Evolutionary conservation across 805 yeast genomes (phyloP).

Genomic region (Kluyveromyces starmeri): DNA sequence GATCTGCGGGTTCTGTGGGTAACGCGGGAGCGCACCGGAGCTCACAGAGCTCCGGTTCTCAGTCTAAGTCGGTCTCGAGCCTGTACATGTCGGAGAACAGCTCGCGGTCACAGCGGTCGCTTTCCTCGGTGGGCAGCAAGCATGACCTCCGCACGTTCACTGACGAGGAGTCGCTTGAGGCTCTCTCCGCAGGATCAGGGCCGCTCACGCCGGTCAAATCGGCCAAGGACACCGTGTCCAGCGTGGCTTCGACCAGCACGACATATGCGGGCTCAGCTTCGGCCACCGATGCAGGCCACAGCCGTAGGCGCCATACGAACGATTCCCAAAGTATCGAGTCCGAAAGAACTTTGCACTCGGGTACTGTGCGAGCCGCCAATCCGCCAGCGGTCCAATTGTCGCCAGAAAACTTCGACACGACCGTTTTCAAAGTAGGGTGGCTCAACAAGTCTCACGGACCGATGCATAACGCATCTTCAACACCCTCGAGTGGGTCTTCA

Average conservation of each 20-base stretch:
- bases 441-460: conserved; percentile 39
- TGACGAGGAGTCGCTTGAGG: conserved; percentile 1
- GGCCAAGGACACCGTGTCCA: not conserved
- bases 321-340: not conserved
- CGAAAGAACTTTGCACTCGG: not conserved
- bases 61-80: conserved; percentile 1
- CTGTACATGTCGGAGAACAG: not conserved
- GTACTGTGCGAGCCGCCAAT: too few species aligned
- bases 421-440: conserved; percentile 49
- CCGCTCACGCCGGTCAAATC: not conserved
- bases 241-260: not conserved
- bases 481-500: conserved; percentile 4
- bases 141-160: conserved; percentile 3
- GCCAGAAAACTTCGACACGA: conserved; percentile 31
- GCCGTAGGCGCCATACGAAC: not conserved
- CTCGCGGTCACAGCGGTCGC: conserved; percentile 2
- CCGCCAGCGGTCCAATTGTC: not conserved
- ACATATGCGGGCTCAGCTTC: not conserved
- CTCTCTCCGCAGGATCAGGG: not conserved
- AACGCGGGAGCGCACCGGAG: not conserved
- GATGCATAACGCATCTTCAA: conserved; percentile 4
- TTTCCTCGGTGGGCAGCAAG: conserved; percentile 3
- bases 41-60: not conserved
- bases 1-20: not conserved
- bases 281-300: not conserved